Base-by-base conservation (phyloP, 2,329 filamentous ascomycete species). In the Penicillium sp. region DNA sequence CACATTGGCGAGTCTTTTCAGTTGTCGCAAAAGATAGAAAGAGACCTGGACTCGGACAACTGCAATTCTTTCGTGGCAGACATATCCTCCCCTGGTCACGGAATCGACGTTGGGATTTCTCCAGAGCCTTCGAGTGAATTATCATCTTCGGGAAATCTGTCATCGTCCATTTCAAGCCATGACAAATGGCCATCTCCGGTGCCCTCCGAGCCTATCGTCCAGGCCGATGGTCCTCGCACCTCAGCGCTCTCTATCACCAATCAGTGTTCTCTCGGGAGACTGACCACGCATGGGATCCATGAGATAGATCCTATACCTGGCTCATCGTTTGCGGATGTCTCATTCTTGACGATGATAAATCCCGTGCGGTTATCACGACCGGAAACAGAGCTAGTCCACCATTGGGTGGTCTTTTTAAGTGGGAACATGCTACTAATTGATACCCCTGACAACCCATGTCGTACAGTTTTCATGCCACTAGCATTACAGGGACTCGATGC, bases 361-460 rank as follows among this genome's bases (percentile, higher is more conserved):
- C 50, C 57, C 7, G 41, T 50, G 10, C 36, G 33, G 4, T 48
- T 62, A 4, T 40, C 55, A 9, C 48, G 48, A 28, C 53, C 45
- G 6, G 58, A 64, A 24, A 62, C 50, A 4, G 64, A 65, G 31
- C 46, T 68, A 8, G 50, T 68, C 11, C 63, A 67, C 40, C 63
- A 68, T 42, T 68, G 65, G 65, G 62, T 62, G 6, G 55, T 61
- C 27, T 66, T 68, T 40, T 56, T 67, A 3, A 63, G 60, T 22
- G 63, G 65, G 42, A 64, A 66, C 22, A 61, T 68, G 51, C 54
- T 68, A 2, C 54, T 66, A 22, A 57, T 67, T 14, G 64, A 68
- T 38, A 55, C 56, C 4, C 53, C 63, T 24, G 63, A 66, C 51
- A 68, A 68, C 27, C 60, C 61, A 0, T 67, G 64, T 33, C 58